Evolutionary conservation across 2,329 filamentous ascomycete species (phyloP).

Genomic region (Bimuria novae-zelandiae): DNA sequence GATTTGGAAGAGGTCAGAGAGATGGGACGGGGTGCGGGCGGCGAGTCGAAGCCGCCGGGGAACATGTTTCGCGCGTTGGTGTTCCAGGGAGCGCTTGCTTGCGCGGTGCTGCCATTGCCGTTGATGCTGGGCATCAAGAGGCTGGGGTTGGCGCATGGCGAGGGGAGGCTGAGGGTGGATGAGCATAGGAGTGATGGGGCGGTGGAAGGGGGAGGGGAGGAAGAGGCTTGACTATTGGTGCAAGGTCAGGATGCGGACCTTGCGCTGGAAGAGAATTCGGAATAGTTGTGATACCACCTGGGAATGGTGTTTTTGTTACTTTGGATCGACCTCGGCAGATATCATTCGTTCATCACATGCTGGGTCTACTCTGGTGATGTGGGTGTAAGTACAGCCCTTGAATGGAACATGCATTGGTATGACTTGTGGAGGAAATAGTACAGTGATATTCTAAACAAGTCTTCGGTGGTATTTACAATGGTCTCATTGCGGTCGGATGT

Average conservation of each 20-base stretch:
- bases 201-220: constrained; percentile 14
- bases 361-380: too few relatives aligned
- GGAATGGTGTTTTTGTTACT: too few relatives aligned
- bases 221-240: constrained; percentile 29
- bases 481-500: constrained; percentile 32
- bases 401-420: neutral
- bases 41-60: constrained; percentile 56
- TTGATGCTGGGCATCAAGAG: constrained; percentile 65
- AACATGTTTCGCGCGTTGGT: constrained; percentile 78
- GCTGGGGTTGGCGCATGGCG: constrained; percentile 59
- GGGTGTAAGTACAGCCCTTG: too few relatives aligned
- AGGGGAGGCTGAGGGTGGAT: constrained; percentile 41
- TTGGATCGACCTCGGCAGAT: too few relatives aligned
- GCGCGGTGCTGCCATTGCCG: constrained; percentile 68
- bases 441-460: constrained; percentile 46
- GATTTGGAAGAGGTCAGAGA: constrained; percentile 36
- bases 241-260: neutral
- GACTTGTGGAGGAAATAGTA: constrained; percentile 32
- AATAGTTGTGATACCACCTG: neutral
- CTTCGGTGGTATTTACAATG: constrained; percentile 41
- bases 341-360: too few relatives aligned
- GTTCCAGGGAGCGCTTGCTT: constrained; percentile 75
- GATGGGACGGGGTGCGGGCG: constrained; percentile 23
- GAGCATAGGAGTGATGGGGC: constrained; percentile 26
- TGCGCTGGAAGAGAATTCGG: neutral